These are phyloP conservation scores for Neoscytalidium dimidiatum DNA, from an alignment of 2,329 filamentous ascomycete species.

Conservation along the genomic window DNA sequence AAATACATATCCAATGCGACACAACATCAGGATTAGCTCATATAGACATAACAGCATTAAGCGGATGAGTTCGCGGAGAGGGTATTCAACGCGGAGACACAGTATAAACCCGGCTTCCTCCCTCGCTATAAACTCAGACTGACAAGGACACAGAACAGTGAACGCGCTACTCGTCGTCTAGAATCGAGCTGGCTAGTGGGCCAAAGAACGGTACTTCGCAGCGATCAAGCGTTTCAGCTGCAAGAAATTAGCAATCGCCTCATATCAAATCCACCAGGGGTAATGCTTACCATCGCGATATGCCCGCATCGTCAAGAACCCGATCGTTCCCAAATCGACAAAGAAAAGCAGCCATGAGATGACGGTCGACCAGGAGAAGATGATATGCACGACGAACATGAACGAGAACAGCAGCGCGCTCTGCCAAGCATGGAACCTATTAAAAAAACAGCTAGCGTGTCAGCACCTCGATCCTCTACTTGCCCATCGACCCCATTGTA, in stretches of 20 bases:
- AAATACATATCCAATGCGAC: not conserved
- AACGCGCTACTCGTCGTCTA: constrained; percentile 73
- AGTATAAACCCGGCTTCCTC: too few relatives aligned
- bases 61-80: not conserved
- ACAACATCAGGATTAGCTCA: not conserved
- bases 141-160: not conserved
- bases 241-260: not conserved
- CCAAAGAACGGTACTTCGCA: constrained; percentile 90
- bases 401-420: constrained; percentile 79
- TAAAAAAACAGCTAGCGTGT: constrained; percentile 16
- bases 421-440: constrained; percentile 95
- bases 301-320: constrained; percentile 73
- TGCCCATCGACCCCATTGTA: not conserved
- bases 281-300: constrained; percentile 71
- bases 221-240: constrained; percentile 64
- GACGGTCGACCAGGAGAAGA: constrained; percentile 82
- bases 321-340: constrained; percentile 74
- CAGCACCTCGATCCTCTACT: too few relatives aligned
- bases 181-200: constrained; percentile 78
- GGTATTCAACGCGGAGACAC: not conserved
- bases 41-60: constrained; percentile 10
- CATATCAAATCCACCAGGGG: not conserved
- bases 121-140: not conserved
- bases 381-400: constrained; percentile 72
- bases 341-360: constrained; percentile 83